Base-by-base conservation (phyloP, 768 basidiomycete genomes). In the Trametes meyenii region DNA sequence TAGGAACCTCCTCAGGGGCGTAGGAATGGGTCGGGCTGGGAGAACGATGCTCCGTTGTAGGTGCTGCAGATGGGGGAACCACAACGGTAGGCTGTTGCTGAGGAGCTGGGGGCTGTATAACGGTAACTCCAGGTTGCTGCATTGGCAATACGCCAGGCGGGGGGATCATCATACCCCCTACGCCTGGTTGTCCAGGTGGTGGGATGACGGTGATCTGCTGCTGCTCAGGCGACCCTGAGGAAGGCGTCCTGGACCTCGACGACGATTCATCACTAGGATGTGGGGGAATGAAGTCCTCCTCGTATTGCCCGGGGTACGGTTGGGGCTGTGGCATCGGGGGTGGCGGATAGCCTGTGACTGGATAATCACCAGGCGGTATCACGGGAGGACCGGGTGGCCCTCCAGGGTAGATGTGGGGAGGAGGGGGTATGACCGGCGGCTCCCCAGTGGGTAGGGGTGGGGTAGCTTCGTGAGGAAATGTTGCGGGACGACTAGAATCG, bases 391-490 rank as follows among this genome's bases (percentile, higher is more conserved):
- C 26, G 2, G 24, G 29, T 6, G 17, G 12, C 39, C 3, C 10
- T 2, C 36, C n/a, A 33, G 29, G 29, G 13, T 24, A 42, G 14
- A 14, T 4, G 14, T 14, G 19, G 17, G 58, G 46, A 14, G 40
- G 39, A 24, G 55, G 48, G 7, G 65, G 65, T 12, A 62, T 62
- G n/a, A 64, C 62, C 14, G 62, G 51, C 6, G 11, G 11, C 3
- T 26, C 43, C 11, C 14, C 16, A 14, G 55, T 42, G 16, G 55
- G 36, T 10, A 59, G 49, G 16, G 55, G 36, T 10, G 63, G 63
- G 0, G 64, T 61, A 1, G 21, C 13, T n/a, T 50, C 55, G 0
- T 54, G 55, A 19, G 66, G 60, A 7, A 24, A 64, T 24, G 19
- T 14, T 1, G 44, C 48, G 2, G 44, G 21, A 19, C 29, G 50